Evolutionary conservation across 192 early-diverging fungal genomes (phyloP), one percentile per base, ranked within the genome.

Genomic region (Diversispora eburnea): DNA sequence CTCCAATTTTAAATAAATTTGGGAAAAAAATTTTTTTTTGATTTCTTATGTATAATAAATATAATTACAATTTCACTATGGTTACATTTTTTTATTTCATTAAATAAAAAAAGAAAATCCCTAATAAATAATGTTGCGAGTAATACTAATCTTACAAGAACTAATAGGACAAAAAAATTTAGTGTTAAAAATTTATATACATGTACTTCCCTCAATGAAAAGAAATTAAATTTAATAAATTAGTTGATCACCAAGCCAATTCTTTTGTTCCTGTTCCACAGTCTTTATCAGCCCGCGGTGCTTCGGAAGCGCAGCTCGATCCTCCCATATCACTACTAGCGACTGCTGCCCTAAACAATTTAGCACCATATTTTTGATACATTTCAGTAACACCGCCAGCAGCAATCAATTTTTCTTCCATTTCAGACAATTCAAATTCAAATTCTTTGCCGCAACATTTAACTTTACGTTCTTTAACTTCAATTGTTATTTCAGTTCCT

Each of bases 341-440:
- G 56, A 89, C 88, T 39, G 89, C 89, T 17, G 86, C 89, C 47
- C 90, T 85, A 89, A 91, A 91, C 42, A 91, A 79, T 73, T 84
- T 82, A 75, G 86, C 83, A 75, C 89, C 88, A 79, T 90, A 90
- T 68, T 89, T 90, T 69, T 88, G 83, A 88, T 91, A 91, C 89
- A 91, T 90, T 81, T 90, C 85, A 10, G 89, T 91, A 7, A 91
- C 90, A 70, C 90, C 90, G 77, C 90, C 90, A 62, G 88, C 88
- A 42, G 83, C 79, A 73, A 91, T 86, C 69, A 91, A 82, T 48
- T 86, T 86, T 84, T 90, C 89, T 81, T 91, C 89, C 88, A 91
- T 90, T 68, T 84, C 82, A 9, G 87, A 88, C 61, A 91, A 77
- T 42, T 80, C 85, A 70, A 91, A 91, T 56, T 76, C 49, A 72